A percentile compares a stretch with the other conserved stretches of the same genome.
phyloP scores from a whole-genome alignment of 1,139 yeast species.

The Saccharomycopsis hybrid region DNA sequence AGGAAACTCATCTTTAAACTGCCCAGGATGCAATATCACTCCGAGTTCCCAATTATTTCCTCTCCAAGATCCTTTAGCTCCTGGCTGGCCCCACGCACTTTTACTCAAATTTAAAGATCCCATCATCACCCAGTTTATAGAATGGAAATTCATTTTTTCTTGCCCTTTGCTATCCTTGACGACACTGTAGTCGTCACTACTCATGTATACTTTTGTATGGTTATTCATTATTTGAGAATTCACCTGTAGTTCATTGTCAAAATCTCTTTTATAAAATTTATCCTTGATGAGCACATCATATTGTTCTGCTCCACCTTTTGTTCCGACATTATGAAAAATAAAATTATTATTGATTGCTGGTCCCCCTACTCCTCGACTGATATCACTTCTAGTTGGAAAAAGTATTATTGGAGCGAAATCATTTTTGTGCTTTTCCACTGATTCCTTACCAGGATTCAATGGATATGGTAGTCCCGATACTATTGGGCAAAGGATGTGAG shows the following conservation, averaged over 20 bases:
- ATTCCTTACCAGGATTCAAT: slow-evolving; percentile 3
- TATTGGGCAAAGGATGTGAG: slow-evolving; percentile 20
- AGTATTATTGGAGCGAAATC: slow-evolving; percentile 16
- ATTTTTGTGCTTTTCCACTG: background rate
- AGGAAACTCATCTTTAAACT: slow-evolving; percentile 6
- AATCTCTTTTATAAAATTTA: slow-evolving; percentile 14
- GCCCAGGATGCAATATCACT: slow-evolving; percentile 15
- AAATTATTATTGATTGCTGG: slow-evolving; percentile 2
- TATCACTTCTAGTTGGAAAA: slow-evolving; percentile 19
- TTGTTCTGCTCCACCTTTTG: slow-evolving; percentile 5
- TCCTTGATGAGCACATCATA: slow-evolving; percentile 6
- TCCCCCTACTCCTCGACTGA: slow-evolving; percentile 12
- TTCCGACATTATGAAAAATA: slow-evolving; percentile 4
- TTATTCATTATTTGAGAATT: slow-evolving; percentile 10
- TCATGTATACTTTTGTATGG: slow-evolving; percentile 18
- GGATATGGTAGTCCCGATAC: slow-evolving; percentile 14
- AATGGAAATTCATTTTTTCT: slow-evolving; percentile 2
- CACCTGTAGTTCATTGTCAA: slow-evolving; percentile 7
- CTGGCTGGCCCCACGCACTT: slow-evolving; percentile 21
- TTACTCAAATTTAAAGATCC: slow-evolving; percentile 20
- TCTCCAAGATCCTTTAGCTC: background rate
- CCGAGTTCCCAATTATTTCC: slow-evolving; percentile 20
- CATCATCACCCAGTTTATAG: slow-evolving; percentile 16
- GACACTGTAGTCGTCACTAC: slow-evolving; percentile 6
- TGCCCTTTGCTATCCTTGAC: background rate